These are phyloP conservation scores for Puccinellia tenuiflora DNA, from an alignment of 176 grass and related monocot genomes.

Conservation along the genomic window DNA sequence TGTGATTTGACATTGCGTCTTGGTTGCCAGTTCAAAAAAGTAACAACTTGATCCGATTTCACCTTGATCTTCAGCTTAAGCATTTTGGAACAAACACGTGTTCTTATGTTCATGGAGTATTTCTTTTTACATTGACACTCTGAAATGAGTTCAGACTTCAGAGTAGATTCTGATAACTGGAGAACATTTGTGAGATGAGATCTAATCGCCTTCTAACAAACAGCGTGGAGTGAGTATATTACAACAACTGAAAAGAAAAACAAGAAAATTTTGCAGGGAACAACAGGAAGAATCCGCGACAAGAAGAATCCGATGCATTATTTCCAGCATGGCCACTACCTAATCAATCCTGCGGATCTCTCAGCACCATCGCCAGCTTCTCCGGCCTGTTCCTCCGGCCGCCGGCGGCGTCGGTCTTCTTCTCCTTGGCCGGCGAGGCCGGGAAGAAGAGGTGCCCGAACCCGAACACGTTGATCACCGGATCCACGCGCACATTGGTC, in stretches of 20 bases:
- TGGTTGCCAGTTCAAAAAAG: not conserved
- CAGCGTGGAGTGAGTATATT: not conserved
- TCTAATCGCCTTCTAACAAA: not conserved
- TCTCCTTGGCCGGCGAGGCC: constrained; percentile 43
- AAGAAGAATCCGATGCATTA: constrained; percentile 33
- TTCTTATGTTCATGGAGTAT: not conserved
- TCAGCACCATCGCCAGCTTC: constrained; percentile 45
- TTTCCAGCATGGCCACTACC: constrained; percentile 34
- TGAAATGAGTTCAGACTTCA: not conserved
- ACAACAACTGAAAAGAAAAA: constrained; percentile 10
- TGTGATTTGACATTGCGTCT: constrained; percentile 11
- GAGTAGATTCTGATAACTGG: not conserved
- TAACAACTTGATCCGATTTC: not conserved
- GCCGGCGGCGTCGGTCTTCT: not conserved
- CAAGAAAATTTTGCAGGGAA: not conserved
- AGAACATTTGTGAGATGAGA: not conserved
- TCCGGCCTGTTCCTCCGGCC: constrained; percentile 38
- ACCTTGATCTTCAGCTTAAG: not conserved
- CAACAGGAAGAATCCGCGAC: not conserved
- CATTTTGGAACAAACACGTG: not conserved
- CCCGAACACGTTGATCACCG: constrained; percentile 63
- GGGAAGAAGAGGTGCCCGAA: constrained; percentile 50
- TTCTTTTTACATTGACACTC: not conserved
- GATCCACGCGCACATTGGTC: constrained; percentile 58
- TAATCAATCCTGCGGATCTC: constrained; percentile 58